Evolutionary conservation across 148 eudicot species (phyloP).

Genomic region (Simmondsia chinensis): DNA sequence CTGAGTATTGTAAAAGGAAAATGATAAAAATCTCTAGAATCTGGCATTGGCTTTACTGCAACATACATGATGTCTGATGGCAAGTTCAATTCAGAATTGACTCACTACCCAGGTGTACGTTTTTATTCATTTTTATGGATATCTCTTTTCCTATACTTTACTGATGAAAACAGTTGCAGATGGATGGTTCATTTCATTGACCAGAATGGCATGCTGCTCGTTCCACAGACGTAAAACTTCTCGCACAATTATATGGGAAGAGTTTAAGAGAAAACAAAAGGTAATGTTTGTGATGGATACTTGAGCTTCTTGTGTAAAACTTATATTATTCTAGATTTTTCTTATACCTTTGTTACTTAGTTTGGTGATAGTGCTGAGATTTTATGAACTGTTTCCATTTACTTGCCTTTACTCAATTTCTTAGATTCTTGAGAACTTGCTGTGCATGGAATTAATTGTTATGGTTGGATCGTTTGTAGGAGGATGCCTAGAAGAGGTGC

Average conservation of each 20-base stretch:
- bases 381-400: no score
- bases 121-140: background rate
- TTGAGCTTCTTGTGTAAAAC: background rate
- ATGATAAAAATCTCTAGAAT: no score
- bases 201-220: conserved; percentile 99
- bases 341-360: background rate
- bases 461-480: no score
- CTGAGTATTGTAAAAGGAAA: no score
- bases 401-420: no score
- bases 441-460: no score
- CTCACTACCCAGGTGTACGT: no score
- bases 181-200: conserved; percentile 99
- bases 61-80: no score
- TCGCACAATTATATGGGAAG: conserved; percentile 98
- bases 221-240: conserved; percentile 89
- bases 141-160: conserved; percentile 23
- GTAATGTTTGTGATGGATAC: conserved; percentile 25
- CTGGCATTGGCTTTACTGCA: no score
- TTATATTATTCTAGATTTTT: background rate
- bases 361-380: background rate
- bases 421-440: no score
- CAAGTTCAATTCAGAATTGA: no score
- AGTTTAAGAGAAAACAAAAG: conserved; percentile 92
- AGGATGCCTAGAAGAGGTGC: no score
- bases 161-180: conserved; percentile 94